Percentiles rank a stretch among this genome's conserved stretches.
Conservation (phyloP, 495 filamentous ascomycete genomes). For the Oidiodendron maius region DNA sequence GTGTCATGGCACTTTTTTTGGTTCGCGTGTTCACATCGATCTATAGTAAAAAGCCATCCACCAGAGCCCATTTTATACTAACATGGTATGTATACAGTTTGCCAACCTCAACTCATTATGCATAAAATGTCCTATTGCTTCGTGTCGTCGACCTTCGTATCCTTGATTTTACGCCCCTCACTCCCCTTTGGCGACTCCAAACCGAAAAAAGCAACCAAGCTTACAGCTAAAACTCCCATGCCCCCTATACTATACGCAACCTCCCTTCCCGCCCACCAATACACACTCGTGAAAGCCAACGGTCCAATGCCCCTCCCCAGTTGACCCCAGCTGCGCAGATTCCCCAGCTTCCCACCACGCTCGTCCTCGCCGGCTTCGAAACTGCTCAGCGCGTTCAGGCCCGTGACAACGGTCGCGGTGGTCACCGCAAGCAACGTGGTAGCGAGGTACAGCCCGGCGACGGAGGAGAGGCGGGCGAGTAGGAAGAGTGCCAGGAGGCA, state of each 20-base stretch:
- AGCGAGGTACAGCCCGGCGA: slow-evolving; percentile 68
- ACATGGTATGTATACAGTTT: too few relatives aligned
- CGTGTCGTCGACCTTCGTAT: slow-evolving; percentile 13
- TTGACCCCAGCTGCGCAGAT: slow-evolving; percentile 79
- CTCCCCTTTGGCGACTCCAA: slow-evolving; percentile 43
- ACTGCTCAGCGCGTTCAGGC: slow-evolving; percentile 84
- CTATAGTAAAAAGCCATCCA: too few relatives aligned
- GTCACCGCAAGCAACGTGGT: slow-evolving; percentile 82
- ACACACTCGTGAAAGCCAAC: slow-evolving; percentile 87
- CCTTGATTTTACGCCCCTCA: slow-evolving; percentile 15
- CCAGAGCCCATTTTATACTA: too few relatives aligned
- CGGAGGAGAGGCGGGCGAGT: slow-evolving; percentile 59
- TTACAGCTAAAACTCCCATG: slow-evolving; percentile 68
- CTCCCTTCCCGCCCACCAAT: slow-evolving; percentile 96
- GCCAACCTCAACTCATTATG: too few relatives aligned
- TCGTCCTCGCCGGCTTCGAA: slow-evolving; percentile 79
- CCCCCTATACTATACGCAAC: slow-evolving; percentile 79
- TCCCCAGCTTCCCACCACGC: slow-evolving; percentile 78
- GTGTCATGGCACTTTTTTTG: too few relatives aligned
- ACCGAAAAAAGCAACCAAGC: slow-evolving; percentile 60
- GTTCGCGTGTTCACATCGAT: too few relatives aligned
- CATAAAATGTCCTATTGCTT: slow-evolving; percentile 6
- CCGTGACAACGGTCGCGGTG: slow-evolving; percentile 88
- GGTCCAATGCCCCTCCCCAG: slow-evolving; percentile 82
- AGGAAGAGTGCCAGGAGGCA: slow-evolving; percentile 76